Evolutionary conservation across 1,284 basidiomycete species (phyloP), one percentile per base, ranked within the genome.

Genomic region (Cronartium quercuum): DNA sequence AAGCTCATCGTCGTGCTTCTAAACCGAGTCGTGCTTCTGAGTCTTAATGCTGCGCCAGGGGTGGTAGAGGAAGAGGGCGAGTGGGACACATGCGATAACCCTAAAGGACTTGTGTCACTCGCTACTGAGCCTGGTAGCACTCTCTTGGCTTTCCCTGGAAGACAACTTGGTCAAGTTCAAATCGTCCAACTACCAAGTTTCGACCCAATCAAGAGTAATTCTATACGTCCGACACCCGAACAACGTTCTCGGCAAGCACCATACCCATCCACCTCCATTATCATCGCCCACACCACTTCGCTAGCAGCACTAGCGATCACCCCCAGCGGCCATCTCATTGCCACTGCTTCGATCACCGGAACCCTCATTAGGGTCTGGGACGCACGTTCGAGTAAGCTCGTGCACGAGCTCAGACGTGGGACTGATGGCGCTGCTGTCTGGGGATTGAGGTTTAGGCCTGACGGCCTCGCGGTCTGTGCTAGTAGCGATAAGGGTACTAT

Each of bases 401-500:
- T 92, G 60, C 85, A 88, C 65, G 94, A 96, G 81, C 85, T 97
- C 41, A 84, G 94, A 69, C 86, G 94, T 81, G 94, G 94, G 3
- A 88, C 90, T 18, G 94, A 97, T 82, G 88, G 90, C 77, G 94
- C 94, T 21, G 89, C 91, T 79, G 94, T 97, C 71, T 96, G 93
- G 83, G 92, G 92, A 0, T 88, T 93, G 24, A 87, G 76, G 10
- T 82, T 84, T 68, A 87, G 68, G 90, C 89, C 81, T 85, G 89
- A 76, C 78, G 73, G 83, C 67, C 61, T 82, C 70, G 90, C 92
- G 78, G 83, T 94, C 0, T 91, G 90, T 78, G 91, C 91, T 9
- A 92, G 92, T 90, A 95, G 92, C 81, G 94, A 98, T 82, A 97
- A 97, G 83, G 94, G 94, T 47, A 98, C 94, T 0, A 88, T 98